These are phyloP conservation scores for Pseudopithomyces chartarum DNA, from an alignment of 2,329 filamentous ascomycete species.

Conservation along the genomic window DNA sequence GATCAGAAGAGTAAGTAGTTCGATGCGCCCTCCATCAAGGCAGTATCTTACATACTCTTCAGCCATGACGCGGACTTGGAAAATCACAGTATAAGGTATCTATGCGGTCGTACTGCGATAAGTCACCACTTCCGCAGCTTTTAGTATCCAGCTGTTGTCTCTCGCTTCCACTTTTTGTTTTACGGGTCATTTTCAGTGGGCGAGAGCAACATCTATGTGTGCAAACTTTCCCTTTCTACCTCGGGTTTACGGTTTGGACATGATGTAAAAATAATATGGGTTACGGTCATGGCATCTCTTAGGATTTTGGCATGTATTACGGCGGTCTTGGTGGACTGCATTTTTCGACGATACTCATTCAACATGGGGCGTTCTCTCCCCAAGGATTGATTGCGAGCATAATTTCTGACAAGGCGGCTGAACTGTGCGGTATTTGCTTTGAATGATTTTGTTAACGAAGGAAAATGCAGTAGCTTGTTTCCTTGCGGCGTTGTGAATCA, in stretches of 20 bases:
- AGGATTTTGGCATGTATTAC: constrained; percentile 18
- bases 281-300: constrained; percentile 24
- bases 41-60: no score
- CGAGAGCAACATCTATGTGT: constrained; percentile 18
- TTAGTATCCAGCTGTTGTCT: constrained; percentile 14
- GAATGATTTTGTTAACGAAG: constrained; percentile 21
- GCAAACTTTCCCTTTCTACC: constrained; percentile 10
- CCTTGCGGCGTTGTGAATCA: not conserved
- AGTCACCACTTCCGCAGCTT: not conserved
- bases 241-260: constrained; percentile 4
- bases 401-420: constrained; percentile 19
- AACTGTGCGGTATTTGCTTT: constrained; percentile 26
- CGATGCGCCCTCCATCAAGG: no score
- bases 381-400: constrained; percentile 24
- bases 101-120: not conserved
- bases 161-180: constrained; percentile 30
- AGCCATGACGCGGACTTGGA: no score
- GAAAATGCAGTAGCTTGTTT: not conserved
- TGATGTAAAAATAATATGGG: constrained; percentile 14
- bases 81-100: not conserved
- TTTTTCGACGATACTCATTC: constrained; percentile 9
- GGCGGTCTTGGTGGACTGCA: constrained; percentile 1
- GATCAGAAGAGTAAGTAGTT: no score
- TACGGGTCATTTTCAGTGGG: constrained; percentile 14
- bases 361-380: constrained; percentile 11